Evolutionary conservation across 2,329 filamentous ascomycete species (phyloP), one percentile per base, ranked within the genome.

Genomic region (Dothideomycetidae sp.): DNA sequence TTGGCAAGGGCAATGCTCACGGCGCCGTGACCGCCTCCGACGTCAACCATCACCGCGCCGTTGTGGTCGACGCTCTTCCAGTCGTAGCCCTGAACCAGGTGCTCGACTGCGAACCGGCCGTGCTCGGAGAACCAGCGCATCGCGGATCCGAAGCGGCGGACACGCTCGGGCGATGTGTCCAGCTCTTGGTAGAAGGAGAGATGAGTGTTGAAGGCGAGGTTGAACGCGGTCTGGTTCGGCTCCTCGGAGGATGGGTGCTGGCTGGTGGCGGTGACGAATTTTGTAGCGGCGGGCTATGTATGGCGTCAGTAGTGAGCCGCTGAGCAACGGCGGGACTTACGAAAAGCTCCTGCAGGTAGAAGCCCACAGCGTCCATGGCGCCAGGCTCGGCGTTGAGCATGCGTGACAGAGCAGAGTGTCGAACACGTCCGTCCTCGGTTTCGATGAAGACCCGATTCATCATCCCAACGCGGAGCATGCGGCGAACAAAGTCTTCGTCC

Each of bases 51-150:
- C 30, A 76, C 53, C 0, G 60, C 70, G 3, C 64, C 70, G 18
- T 10, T 13, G 5, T 53, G 48, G 3, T 42, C 42, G 2, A 74
- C 50, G 1, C 58, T 58, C 1, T 58, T 52, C 46, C 75, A 67
- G 46, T 73, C 65, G 46, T 68, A 74, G 31, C 63, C 66, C 21
- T 69, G 54, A 2, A 73, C 58, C 5, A 76, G 58, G 44, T 73
- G 61, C 16, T 54, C 53, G 3, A 71, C 46, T 43, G 71, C 67
- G 23, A 18, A 18, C 11, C 32, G 14, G 2, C 14, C 14, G 9
- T n/a, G 15, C 9, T 33, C 14, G 3, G 29, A 31, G 7, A 39
- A 21, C 7, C 23, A n/a, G 15, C 32, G 29, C 37, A 29, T 28
- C 13, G 32, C 32, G 4, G 14, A n/a, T 5, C 16, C 16, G 32